Evolutionary conservation across 208 protist genomes (phyloP).

Genomic region (Trypanosoma platydactyli): DNA sequence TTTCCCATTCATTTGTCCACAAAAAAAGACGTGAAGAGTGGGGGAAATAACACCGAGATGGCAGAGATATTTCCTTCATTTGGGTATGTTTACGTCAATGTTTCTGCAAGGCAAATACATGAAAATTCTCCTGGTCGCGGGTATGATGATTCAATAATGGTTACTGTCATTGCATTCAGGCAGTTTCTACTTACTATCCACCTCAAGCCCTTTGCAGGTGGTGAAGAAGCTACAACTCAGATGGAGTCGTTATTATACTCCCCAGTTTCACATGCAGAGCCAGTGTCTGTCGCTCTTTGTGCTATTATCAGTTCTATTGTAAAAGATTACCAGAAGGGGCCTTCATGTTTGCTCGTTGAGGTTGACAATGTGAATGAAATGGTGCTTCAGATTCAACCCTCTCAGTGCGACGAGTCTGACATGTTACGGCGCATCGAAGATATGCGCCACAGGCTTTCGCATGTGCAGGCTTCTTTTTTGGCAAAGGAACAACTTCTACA

Average conservation of each 20-base stretch:
- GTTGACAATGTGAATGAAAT: constrained; percentile 80
- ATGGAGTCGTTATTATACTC: constrained; percentile 27
- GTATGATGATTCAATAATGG: constrained; percentile 12
- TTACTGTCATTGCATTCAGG: constrained; percentile 30
- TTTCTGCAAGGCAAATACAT: constrained; percentile 8
- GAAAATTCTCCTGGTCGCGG: constrained; percentile 4
- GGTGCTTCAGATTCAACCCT: constrained; percentile 76
- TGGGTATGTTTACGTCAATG: constrained; percentile 30
- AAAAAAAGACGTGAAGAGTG: constrained; percentile 15
- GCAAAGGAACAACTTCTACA: constrained; percentile 77
- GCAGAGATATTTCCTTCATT: constrained; percentile 36
- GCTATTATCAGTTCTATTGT: constrained; percentile 57
- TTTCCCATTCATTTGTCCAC: constrained; percentile 33
- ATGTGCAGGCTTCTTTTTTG: constrained; percentile 58
- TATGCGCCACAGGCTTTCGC: constrained; percentile 50
- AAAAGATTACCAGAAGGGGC: constrained; percentile 45
- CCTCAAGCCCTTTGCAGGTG: constrained; percentile 13
- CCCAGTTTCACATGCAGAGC: constrained; percentile 12
- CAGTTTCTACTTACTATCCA: constrained; percentile 28
- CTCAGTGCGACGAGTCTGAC: constrained; percentile 66
- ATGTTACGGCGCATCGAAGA: constrained; percentile 57
- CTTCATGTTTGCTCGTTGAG: constrained; percentile 51
- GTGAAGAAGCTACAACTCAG: constrained; percentile 17
- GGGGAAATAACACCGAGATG: constrained; percentile 12
- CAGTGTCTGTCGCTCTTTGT: constrained; percentile 55